A percentile compares a stretch with the other conserved stretches of the same genome.
Evolutionary conservation across 257 asterid species (phyloP).

Genomic region (Solanum lycopersicoides): DNA sequence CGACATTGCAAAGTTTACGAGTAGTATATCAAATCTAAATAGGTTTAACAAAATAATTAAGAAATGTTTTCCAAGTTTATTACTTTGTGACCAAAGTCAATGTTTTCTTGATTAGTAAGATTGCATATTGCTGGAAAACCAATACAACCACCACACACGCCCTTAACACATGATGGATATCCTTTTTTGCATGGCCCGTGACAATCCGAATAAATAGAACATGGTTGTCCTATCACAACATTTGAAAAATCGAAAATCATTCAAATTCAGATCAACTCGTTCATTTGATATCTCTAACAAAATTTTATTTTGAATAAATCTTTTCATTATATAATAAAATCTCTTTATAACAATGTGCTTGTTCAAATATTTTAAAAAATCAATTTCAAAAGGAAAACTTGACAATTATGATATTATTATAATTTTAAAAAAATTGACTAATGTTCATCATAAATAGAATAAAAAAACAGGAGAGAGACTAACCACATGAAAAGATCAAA

Average conservation of each 20-base stretch:
- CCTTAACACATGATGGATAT: not conserved
- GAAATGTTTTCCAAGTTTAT: not conserved
- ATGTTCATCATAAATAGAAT: not conserved
- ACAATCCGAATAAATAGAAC: not conserved
- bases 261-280: too few relatives aligned
- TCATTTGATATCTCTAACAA: not conserved
- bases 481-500: not conserved
- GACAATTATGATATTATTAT: too few relatives aligned
- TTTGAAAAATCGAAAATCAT: too few relatives aligned
- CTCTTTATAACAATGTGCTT: not conserved
- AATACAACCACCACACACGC: not conserved
- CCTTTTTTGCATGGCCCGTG: not conserved
- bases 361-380: too few relatives aligned
- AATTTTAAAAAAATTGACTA: too few relatives aligned
- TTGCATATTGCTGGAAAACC: not conserved
- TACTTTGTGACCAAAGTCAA: not conserved
- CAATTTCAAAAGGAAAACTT: too few relatives aligned
- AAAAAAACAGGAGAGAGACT: not conserved
- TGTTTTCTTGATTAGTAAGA: too few relatives aligned
- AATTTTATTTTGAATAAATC: not conserved
- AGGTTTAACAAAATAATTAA: not conserved
- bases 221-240: not conserved
- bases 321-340: too few relatives aligned
- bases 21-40: too few relatives aligned
- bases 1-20: too few relatives aligned